A percentile compares a stretch with the other conserved stretches of the same genome.
These are phyloP conservation scores for Cladophialophora immunda DNA, from an alignment of 2,329 filamentous ascomycete genomes.

Conservation along the genomic window DNA sequence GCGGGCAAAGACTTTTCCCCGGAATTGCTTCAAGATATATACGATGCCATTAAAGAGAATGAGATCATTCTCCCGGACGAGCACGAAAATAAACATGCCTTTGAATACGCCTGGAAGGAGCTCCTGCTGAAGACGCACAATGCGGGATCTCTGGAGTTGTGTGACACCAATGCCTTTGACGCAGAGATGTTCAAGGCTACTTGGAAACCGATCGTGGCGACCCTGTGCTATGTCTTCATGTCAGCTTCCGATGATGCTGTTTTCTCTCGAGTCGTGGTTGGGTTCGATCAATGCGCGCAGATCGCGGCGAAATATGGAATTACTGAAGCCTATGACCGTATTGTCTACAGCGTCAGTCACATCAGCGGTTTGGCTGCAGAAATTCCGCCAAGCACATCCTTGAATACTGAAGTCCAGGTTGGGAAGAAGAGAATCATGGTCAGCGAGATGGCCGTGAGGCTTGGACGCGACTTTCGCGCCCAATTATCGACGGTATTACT, in stretches of 20 bases:
- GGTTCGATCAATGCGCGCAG: conserved; percentile 94
- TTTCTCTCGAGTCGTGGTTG: conserved; percentile 89
- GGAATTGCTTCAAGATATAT: conserved; percentile 86
- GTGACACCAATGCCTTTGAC: conserved; percentile 93
- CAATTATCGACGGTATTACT: conserved; percentile 94
- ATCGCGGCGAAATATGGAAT: conserved; percentile 87
- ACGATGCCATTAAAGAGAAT: conserved; percentile 86
- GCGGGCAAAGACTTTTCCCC: conserved; percentile 81
- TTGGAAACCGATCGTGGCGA: conserved; percentile 94
- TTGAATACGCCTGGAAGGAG: conserved; percentile 98
- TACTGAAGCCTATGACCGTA: conserved; percentile 88
- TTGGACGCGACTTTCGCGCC: conserved; percentile 91
- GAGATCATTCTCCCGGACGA: conserved; percentile 98
- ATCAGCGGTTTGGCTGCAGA: conserved; percentile 88
- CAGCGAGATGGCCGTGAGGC: conserved; percentile 94
- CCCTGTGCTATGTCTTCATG: conserved; percentile 97
- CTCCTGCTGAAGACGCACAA: conserved; percentile 83
- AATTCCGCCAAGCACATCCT: conserved; percentile 77
- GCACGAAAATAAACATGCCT: conserved; percentile 94
- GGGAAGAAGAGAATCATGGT: conserved; percentile 97
- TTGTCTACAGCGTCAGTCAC: conserved; percentile 86
- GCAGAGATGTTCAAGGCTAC: conserved; percentile 97
- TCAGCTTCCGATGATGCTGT: conserved; percentile 96
- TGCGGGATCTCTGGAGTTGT: conserved; percentile 76
- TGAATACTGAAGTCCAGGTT: conserved; percentile 92